A percentile compares a stretch with the other conserved stretches of the same genome.
Conservation (phyloP, 2,329 filamentous ascomycete genomes). For the Dryadomyces sulphureus region DNA sequence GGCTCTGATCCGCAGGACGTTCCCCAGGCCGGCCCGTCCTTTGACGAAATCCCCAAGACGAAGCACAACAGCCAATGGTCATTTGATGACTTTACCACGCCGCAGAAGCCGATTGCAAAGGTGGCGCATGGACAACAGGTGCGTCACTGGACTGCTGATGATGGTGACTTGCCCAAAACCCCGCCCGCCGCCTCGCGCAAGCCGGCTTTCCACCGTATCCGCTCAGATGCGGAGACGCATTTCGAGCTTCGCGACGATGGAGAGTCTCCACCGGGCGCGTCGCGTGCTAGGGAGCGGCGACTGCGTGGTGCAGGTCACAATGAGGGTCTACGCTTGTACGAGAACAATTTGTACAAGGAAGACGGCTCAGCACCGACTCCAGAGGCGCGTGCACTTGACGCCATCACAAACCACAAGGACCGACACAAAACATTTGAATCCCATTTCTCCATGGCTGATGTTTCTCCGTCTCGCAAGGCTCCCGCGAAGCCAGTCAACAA, state of each 20-base stretch:
- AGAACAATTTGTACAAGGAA: conserved; percentile 57
- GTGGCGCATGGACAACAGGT: conserved; percentile 49
- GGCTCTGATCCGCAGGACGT: conserved; percentile 38
- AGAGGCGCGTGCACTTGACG: conserved; percentile 36
- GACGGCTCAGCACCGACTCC: conserved; percentile 27
- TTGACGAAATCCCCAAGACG: conserved; percentile 30
- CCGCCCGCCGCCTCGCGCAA: conserved; percentile 31
- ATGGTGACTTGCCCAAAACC: conserved; percentile 42
- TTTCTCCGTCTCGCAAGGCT: conserved; percentile 25
- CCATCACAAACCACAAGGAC: conserved; percentile 58
- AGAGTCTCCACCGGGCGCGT: conserved; percentile 33
- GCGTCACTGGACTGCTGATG: conserved; percentile 66
- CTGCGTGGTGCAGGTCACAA: conserved; percentile 46
- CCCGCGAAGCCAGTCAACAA: conserved; percentile 27
- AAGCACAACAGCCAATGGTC: conserved; percentile 69
- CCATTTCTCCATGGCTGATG: conserved; percentile 65
- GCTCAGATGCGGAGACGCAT: conserved; percentile 67
- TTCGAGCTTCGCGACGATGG: conserved; percentile 74
- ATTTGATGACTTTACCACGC: conserved; percentile 78
- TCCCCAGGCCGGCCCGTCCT: conserved; percentile 24
- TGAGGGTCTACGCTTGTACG: conserved; percentile 57
- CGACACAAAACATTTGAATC: conserved; percentile 62
- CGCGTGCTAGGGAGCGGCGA: conserved; percentile 28
- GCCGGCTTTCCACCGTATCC: conserved; percentile 48
- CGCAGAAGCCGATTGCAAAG: conserved; percentile 57